These are phyloP conservation scores for Tremella mesenterica DNA, from an alignment of 768 basidiomycete species.

Conservation along the genomic window DNA sequence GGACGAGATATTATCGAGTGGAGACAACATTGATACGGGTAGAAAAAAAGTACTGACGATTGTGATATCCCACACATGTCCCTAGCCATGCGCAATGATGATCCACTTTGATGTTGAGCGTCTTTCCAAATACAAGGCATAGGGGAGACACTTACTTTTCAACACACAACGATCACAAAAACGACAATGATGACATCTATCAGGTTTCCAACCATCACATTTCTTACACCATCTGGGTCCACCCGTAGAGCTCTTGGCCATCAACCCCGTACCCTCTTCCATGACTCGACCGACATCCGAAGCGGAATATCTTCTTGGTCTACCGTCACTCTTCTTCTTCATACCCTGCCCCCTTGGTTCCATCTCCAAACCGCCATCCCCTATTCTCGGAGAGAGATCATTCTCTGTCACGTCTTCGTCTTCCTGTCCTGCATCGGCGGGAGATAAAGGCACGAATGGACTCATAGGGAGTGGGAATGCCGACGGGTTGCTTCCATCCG, in stretches of 20 bases:
- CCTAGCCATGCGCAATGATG: constrained; percentile 43
- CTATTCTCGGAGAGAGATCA: no score
- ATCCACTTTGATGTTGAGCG: constrained; percentile 32
- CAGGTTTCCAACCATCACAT: constrained; percentile 40
- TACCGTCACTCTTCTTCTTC: no score
- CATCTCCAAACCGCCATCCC: no score
- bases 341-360: no score
- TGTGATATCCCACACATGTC: constrained; percentile 38
- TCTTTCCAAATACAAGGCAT: not conserved
- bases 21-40: no score
- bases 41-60: constrained; percentile 16
- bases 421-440: constrained; percentile 8
- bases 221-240: constrained; percentile 39
- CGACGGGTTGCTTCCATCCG: not conserved
- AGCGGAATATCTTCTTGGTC: no score
- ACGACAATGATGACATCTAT: constrained; percentile 42
- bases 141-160: constrained; percentile 23
- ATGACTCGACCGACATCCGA: no score
- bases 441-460: constrained; percentile 12
- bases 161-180: constrained; percentile 33
- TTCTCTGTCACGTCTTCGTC: not conserved
- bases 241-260: constrained; percentile 33
- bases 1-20: no score
- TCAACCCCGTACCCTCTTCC: constrained; percentile 9
- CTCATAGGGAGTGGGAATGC: constrained; percentile 14